phyloP scores from a whole-genome alignment of 2,329 filamentous ascomycete genomes.

The Claviceps spartinae region DNA sequence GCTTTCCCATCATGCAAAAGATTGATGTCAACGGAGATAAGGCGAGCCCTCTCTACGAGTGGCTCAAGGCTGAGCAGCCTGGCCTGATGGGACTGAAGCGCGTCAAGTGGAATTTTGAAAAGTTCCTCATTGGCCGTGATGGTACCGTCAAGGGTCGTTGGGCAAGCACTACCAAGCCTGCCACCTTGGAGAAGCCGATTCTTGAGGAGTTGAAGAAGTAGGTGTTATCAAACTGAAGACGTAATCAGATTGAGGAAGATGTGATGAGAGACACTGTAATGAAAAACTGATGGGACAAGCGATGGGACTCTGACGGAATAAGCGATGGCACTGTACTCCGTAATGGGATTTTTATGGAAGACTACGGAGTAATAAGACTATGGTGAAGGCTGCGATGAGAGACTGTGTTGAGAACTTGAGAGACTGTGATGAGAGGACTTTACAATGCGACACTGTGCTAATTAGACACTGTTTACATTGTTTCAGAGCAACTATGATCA shows the following conservation, averaged over 20 bases:
- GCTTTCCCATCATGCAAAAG: conserved; percentile 84
- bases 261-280: background rate
- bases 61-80: conserved; percentile 58
- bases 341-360: too few relatives aligned
- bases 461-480: too few relatives aligned
- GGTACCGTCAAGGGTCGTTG: conserved; percentile 76
- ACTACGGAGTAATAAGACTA: too few relatives aligned
- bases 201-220: conserved; percentile 56
- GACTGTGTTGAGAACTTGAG: too few relatives aligned
- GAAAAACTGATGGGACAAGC: too few relatives aligned
- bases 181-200: conserved; percentile 61
- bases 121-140: conserved; percentile 81
- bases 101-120: conserved; percentile 99
- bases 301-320: too few relatives aligned
- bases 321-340: too few relatives aligned
- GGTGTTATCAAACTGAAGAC: conserved; percentile 4
- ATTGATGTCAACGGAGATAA: conserved; percentile 82
- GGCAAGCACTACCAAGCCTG: conserved; percentile 80
- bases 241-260: too few relatives aligned
- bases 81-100: conserved; percentile 78
- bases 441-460: too few relatives aligned
- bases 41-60: conserved; percentile 53
- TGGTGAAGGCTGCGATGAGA: too few relatives aligned
- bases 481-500: too few relatives aligned
- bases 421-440: too few relatives aligned